Evolutionary conservation across 2,329 filamentous ascomycete genomes (phyloP), one percentile per base, ranked within the genome.

Genomic region (Sarocladium brachiariae): DNA sequence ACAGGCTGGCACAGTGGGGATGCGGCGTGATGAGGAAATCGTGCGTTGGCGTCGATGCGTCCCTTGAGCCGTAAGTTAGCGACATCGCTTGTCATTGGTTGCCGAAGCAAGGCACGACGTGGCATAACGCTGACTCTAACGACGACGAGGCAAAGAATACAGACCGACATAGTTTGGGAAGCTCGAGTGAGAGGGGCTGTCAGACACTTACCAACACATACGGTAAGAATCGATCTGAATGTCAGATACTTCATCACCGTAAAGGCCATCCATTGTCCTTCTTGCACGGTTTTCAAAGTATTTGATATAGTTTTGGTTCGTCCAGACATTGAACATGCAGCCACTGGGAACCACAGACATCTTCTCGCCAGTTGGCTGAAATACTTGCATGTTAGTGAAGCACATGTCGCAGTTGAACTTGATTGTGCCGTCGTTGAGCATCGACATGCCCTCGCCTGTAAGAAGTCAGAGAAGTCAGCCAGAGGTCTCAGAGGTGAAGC

Each of bases 361-460:
- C 46, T 61, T 63, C 53, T 74, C 70, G 2, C 76, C 76, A 2
- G 73, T 75, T 2, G 64, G 50, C 0, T 74, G 71, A 54, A 71
- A 70, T 0, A 63, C 65, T 21, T 71, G 60, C 6, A 70, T 76
- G 58, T 83, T 82, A 35, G 72, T 78, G 58, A 83, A 77, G 50
- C 77, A 80, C 18, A 74, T 70, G 47, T 81, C 71, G 58, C 79
- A 80, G 52, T 80, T 83, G 65, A 82, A 81, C 61, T 84, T 84
- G 52, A 84, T 69, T 2, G 76, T 66, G 1, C 75, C 73, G 27
- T 74, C 66, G 3, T 61, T 55, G 8, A 75, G 74, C 13, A 70
- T 70, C 7, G 67, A 70, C 67, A 71, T 70, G 47, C 67, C 65
- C 56, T 71, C 69, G 19, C 68, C 68, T 70, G 55, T 43, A 46